Conservation (phyloP, 2,329 filamentous ascomycete species). For the Colletotrichum sp. region DNA sequence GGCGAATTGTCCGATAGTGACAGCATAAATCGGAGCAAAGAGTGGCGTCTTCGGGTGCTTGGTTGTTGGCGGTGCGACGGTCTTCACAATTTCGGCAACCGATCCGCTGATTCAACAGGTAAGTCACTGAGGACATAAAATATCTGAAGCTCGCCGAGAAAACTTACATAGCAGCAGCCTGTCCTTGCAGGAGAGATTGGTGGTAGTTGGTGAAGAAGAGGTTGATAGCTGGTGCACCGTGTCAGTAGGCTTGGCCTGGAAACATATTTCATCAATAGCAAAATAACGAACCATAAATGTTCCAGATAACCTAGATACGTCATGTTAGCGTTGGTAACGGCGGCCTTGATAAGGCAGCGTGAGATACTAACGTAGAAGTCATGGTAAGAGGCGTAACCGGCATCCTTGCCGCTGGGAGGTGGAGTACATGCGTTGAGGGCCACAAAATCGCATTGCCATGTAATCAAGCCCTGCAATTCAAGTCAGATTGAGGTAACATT, state of each 20-base stretch:
- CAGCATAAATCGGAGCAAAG: neutral
- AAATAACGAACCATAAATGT: neutral
- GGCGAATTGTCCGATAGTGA: neutral
- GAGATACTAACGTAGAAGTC: conserved; percentile 10
- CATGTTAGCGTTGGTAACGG: neutral
- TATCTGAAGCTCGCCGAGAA: neutral
- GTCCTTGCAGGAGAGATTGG: neutral
- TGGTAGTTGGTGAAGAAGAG: conserved; percentile 6
- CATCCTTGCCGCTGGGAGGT: neutral
- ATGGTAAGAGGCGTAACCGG: neutral
- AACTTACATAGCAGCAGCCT: neutral
- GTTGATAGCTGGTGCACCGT: neutral
- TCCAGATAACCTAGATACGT: neutral
- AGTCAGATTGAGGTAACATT: neutral
- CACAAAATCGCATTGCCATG: conserved; percentile 3
- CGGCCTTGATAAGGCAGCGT: no score
- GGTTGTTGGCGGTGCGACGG: neutral
- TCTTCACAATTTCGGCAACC: conserved; percentile 1
- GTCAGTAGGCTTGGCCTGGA: neutral
- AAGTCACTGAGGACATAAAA: neutral
- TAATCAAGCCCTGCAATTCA: neutral
- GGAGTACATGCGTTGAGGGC: neutral
- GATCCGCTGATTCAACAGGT: neutral
- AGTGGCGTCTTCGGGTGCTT: neutral
- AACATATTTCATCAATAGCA: accelerated